Conservation (phyloP, 305 asterid genomes). For the Fraxinus platypoda region DNA sequence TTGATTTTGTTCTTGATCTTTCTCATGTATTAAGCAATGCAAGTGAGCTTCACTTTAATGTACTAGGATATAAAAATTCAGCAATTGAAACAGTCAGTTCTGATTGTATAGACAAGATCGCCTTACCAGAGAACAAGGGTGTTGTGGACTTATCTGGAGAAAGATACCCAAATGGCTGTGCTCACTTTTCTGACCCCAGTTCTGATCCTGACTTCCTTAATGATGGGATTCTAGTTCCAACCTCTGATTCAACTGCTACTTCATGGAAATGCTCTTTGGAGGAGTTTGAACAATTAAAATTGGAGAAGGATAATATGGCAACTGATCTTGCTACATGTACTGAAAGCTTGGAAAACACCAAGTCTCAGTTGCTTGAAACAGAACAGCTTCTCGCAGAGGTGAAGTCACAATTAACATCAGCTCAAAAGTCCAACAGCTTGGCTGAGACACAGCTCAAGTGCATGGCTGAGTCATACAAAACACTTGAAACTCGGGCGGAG, state of each 20-base stretch:
- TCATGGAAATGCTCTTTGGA: constrained; percentile 83
- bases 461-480: constrained; percentile 92
- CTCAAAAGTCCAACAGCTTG: constrained; percentile 76
- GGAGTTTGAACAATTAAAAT: constrained; percentile 81
- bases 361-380: constrained; percentile 64
- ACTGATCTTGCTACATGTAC: constrained; percentile 58
- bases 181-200: constrained; percentile 68
- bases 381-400: constrained; percentile 73
- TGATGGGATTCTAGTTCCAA: constrained; percentile 75
- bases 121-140: constrained; percentile 59
- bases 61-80: constrained; percentile 43
- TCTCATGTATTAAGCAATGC: constrained; percentile 47
- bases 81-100: constrained; percentile 47
- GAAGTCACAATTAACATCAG: constrained; percentile 67
- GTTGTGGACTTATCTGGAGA: constrained; percentile 34
- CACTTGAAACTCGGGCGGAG: constrained; percentile 78
- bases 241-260: constrained; percentile 56
- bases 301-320: constrained; percentile 65
- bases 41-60: constrained; percentile 43
- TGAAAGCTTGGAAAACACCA: constrained; percentile 64
- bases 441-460: constrained; percentile 97
- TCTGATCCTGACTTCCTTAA: constrained; percentile 83
- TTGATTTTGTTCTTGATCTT: constrained; percentile 53
- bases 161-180: constrained; percentile 44
- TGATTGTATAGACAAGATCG: constrained; percentile 62